Base-by-base conservation (phyloP, 345 rosid genomes). In the Rhodomyrtus tomentosa region DNA sequence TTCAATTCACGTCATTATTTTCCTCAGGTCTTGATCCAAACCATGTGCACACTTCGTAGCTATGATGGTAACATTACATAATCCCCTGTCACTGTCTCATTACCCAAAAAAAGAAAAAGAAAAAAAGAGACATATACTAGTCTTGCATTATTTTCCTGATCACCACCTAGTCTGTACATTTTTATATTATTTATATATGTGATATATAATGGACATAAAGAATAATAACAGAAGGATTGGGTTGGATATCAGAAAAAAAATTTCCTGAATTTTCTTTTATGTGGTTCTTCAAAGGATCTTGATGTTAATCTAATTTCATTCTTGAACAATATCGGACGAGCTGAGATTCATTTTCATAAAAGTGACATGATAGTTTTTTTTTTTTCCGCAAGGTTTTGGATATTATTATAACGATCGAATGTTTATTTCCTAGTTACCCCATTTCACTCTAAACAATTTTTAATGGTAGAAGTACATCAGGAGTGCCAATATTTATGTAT, bases 101-200 rank as follows among this genome's bases (percentile, higher is more conserved):
- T 20, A 2, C 20, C 2, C 3, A 3, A 27, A 27, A 10, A 10
- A 9, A 0, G 0, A 55, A 55, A 10, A n/a, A n/a, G n/a, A 14
- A 6, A 15, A 27, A 1, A 27, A 5, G 11, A 7, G 22, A 62
- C 3, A 32, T 4, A 32, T 32, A 8, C 0, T 20, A 27, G 20
- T 6, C 73, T 27, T 59, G 21, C 40, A 36, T 68, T 8, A 68
- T 68, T 68, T 68, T 68, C 76, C 76, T 68, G n/a, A n/a, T n/a
- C 76, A 36, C 76, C 45, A 68, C 76, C 45, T 18, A 18, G 36
- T 36, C 6, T 68, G 20, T 68, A 18, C 36, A 32, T 68, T 32
- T 36, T 21, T 2, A 22, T 18, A 68, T 68, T 36, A 18, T 36
- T 68, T 68, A 36, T 68, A 18, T 10, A 8, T 38, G 38, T 18